Percentiles rank a stretch among this genome's conserved stretches.
These are phyloP conservation scores for Trichoderma gamsii DNA, from an alignment of 495 filamentous ascomycete genomes.

Conservation along the genomic window DNA sequence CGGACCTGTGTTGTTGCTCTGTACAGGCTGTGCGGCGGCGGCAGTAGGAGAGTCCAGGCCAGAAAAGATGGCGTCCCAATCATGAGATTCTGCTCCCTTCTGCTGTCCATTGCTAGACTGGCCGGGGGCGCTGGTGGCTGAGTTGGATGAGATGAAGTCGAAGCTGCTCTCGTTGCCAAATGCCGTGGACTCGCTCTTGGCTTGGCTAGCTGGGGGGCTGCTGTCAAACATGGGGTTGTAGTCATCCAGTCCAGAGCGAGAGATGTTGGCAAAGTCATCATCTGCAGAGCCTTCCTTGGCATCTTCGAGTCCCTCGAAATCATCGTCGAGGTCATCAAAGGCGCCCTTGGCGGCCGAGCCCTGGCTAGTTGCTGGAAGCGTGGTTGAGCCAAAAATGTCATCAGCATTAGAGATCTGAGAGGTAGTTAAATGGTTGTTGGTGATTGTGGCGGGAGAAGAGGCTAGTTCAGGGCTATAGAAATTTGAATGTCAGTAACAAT, in stretches of 20 bases:
- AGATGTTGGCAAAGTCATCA: constrained; percentile 68
- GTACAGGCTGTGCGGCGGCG: constrained; percentile 24
- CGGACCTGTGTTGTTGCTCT: constrained; percentile 21
- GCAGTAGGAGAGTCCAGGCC: constrained; percentile 56
- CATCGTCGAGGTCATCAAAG: constrained; percentile 77
- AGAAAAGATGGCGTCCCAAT: constrained; percentile 95
- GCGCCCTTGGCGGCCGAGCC: constrained; percentile 35
- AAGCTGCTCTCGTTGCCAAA: constrained; percentile 46
- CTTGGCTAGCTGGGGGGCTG: constrained; percentile 47
- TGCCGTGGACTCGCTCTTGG: constrained; percentile 42
- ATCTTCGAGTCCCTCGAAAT: constrained; percentile 81
- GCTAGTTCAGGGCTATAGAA: constrained; percentile 16
- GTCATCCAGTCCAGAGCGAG: constrained; percentile 55
- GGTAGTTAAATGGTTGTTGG: constrained; percentile 19
- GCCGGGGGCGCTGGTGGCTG: constrained; percentile 44
- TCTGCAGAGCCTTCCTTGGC: constrained; percentile 89
- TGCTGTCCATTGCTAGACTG: constrained; percentile 40
- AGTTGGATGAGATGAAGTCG: constrained; percentile 41
- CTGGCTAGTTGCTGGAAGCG: constrained; percentile 19
- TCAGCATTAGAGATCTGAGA: constrained; percentile 24
- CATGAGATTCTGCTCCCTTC: constrained; percentile 52
- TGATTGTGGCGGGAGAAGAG: constrained; percentile 20
- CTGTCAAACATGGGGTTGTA: constrained; percentile 61
- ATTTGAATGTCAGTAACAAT: not conserved
- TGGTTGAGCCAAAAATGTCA: constrained; percentile 29